Base-by-base conservation (phyloP, 2,329 filamentous ascomycete species). In the Phaeosphaeriaceae sp. region DNA sequence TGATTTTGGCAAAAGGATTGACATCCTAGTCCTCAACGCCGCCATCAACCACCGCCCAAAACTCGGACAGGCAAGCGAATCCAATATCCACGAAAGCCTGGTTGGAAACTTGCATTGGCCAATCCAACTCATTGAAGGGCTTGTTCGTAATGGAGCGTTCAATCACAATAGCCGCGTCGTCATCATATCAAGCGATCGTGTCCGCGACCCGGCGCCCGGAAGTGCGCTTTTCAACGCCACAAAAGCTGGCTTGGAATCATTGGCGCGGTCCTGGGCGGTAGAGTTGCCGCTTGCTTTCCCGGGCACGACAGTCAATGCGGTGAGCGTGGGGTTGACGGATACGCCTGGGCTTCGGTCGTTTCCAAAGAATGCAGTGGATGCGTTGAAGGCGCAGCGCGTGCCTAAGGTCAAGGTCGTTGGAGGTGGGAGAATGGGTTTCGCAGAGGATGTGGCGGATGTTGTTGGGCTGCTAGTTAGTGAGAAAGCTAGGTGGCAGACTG, bases 401-500 rank as follows among this genome's bases (percentile, higher is more conserved):
- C 48, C 40, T 13, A 60, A 61, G 37, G 61, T 65, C 3, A 61
- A 55, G 50, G 55, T 64, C 23, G 46, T 51, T 1, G 46, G 58
- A 13, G 64, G 61, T 0, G 57, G 58, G 1, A 37, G 65, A 29
- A 56, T 70, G 48, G 66, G 63, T 2, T 60, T 46, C 34, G 30
- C 62, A 1, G 63, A 73, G 36, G 70, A 92, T 77, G 70, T 89
- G 84, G 67, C 93, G 77, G 70, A 93, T 88, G 53, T 84, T 82
- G 89, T 94, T 61, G 62, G 66, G 1, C 72, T 68, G 46, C 43
- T 76, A 34, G 67, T 65, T 9, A 63, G 63, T 52, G 72, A 74
- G 50, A 66, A 66, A 41, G 59, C 63, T 11, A 45, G 64, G 42
- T 75, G 72, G 59, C 56, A 69, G 33, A 76, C 68, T 40, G 74